Percentiles rank a stretch among this genome's conserved stretches.
These are phyloP conservation scores for Sanguinoderma infundibulare DNA, from an alignment of 1,284 basidiomycete genomes.

Conservation along the genomic window DNA sequence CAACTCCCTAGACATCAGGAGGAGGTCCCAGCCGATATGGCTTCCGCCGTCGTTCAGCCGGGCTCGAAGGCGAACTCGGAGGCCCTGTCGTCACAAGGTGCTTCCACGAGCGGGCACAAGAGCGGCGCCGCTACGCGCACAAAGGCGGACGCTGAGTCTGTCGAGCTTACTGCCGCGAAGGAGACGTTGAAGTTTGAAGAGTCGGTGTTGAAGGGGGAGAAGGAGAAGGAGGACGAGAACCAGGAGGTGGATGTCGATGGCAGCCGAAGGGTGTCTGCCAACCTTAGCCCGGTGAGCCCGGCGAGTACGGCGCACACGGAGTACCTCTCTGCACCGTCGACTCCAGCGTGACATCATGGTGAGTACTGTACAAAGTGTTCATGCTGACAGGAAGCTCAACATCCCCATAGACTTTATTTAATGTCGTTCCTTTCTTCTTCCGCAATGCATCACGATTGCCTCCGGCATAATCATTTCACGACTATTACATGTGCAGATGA, in stretches of 20 bases:
- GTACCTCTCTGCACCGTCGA: constrained; percentile 32
- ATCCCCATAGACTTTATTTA: not conserved
- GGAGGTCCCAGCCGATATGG: not conserved
- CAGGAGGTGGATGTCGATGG: not conserved
- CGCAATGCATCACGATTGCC: not conserved
- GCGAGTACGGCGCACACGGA: constrained; percentile 26
- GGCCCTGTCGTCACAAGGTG: constrained; percentile 12
- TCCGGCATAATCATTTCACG: not conserved
- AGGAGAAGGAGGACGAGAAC: not conserved
- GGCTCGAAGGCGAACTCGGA: constrained; percentile 21
- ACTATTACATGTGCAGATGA: not conserved
- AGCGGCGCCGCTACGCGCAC: constrained; percentile 24
- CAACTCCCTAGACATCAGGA: constrained; percentile 14
- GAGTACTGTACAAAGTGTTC: not conserved
- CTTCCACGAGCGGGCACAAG: constrained; percentile 1
- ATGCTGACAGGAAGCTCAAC: not conserved
- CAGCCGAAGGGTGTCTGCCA: not conserved
- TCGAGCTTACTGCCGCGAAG: not conserved
- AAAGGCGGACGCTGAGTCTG: constrained; percentile 2
- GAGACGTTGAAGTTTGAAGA: not conserved
- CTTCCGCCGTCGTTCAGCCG: constrained; percentile 14
- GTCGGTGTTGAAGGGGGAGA: not conserved
- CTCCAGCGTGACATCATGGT: constrained; percentile 22
- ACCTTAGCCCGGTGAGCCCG: constrained; percentile 17
- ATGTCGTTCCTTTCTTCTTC: not conserved